These are phyloP conservation scores for Brettanomyces sp. DNA, from an alignment of 805 yeast genomes.

Conservation along the genomic window DNA sequence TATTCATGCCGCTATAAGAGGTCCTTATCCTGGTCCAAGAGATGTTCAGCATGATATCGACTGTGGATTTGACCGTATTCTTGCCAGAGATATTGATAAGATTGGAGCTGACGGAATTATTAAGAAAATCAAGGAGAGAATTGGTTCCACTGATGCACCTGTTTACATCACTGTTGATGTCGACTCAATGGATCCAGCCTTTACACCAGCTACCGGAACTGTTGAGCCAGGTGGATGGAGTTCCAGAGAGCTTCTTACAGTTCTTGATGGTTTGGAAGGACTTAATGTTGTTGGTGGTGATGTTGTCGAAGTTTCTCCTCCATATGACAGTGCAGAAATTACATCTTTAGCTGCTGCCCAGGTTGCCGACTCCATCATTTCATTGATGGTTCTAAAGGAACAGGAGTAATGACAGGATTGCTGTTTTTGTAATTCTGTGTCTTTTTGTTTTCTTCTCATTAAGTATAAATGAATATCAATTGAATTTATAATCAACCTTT, in stretches of 20 bases:
- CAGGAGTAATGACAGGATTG: constrained; percentile 7
- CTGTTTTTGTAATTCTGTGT: too few species aligned
- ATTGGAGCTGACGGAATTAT: constrained; percentile 33
- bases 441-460: too few species aligned
- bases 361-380: constrained; percentile 30
- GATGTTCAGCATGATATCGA: constrained; percentile 58
- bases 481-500: too few species aligned
- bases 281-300: constrained; percentile 38
- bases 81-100: constrained; percentile 63
- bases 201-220: constrained; percentile 70
- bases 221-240: constrained; percentile 61
- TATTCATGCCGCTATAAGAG: constrained; percentile 67
- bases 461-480: too few species aligned
- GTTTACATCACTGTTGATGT: constrained; percentile 39
- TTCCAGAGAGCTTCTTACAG: constrained; percentile 33
- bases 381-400: constrained; percentile 28
- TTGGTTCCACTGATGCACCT: constrained; percentile 18
- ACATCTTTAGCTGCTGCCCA: constrained; percentile 32
- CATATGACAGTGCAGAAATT: constrained; percentile 26
- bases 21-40: constrained; percentile 53
- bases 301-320: constrained; percentile 42
- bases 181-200: constrained; percentile 65
- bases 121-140: constrained; percentile 22
- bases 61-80: constrained; percentile 56
- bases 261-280: constrained; percentile 31